Base-by-base conservation (phyloP, 805 yeast species). In the Metschnikowia hibisci region DNA sequence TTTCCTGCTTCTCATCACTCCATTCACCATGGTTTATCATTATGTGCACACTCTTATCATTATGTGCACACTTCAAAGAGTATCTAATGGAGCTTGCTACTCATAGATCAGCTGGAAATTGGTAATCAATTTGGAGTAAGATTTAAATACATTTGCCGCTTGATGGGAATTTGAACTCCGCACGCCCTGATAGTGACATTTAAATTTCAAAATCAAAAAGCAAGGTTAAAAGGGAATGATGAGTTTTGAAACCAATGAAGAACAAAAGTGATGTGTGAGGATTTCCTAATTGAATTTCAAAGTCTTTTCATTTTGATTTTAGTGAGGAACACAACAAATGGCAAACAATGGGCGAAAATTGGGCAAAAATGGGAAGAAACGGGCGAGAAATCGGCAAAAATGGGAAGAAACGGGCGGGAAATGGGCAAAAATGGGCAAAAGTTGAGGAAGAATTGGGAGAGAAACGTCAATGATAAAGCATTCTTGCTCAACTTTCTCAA, bases 141-240 rank as follows among this genome's bases (percentile, higher is more conserved):
- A 93, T 3, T 99, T 14, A 93, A 93, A 59, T 91, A 93, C 55
- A 74, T 93, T 55, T 78, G 87, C 50, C 73, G 96, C 44, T 69
- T 93, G 47, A 97, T 90, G 1, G 95, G 87, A 51, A 76, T 81
- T 9, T 93, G 99, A 99, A 96, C 96, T 0, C 96, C 95, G 2
- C 78, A 82, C 10, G 95, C 97, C 1, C 86, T 89, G 95, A 87
- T 93, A 44, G 85, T 91, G 1, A 86, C 96, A 13, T 93, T 93
- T 68, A 93, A 93, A 63, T 74, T 93, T n/a, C n/a, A n/a, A n/a
- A n/a, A n/a, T n/a, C n/a, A n/a, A n/a, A n/a, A n/a, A n/a, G n/a
- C n/a, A n/a, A n/a, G n/a, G n/a, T n/a, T n/a, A n/a, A n/a, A n/a
- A n/a, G n/a, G n/a, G n/a, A n/a, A n/a, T n/a, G n/a, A n/a, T n/a